Conservation (phyloP, 2,329 filamentous ascomycete genomes). For the Botrytis squamosa region DNA sequence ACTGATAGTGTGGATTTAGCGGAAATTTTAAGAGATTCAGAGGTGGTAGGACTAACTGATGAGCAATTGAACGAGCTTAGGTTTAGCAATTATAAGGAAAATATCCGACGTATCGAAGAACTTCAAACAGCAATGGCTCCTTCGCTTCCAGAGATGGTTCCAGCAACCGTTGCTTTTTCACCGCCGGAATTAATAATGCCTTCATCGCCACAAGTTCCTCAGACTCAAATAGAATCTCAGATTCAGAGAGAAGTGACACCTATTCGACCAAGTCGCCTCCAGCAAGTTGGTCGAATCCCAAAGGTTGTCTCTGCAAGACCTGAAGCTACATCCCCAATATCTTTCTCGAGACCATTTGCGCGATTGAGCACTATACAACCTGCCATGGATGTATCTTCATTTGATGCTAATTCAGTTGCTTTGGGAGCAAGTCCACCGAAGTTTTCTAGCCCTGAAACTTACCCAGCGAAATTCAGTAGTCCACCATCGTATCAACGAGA, state of each 20-base stretch:
- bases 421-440: conserved; percentile 46
- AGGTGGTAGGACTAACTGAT: conserved; percentile 34
- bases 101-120: conserved; percentile 30
- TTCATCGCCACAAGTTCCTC: conserved; percentile 26
- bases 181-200: conserved; percentile 31
- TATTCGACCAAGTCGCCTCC: conserved; percentile 60
- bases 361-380: conserved; percentile 49
- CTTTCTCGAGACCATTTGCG: conserved; percentile 82
- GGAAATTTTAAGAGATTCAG: conserved; percentile 52
- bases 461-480: conserved; percentile 22
- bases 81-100: conserved; percentile 35
- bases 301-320: conserved; percentile 71
- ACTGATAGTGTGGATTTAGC: conserved; percentile 42
- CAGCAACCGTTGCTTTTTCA: conserved; percentile 24
- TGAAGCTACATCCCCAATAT: conserved; percentile 68
- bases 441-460: conserved; percentile 30
- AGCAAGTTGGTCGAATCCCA: conserved; percentile 83
- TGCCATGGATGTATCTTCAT: conserved; percentile 33
- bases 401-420: conserved; percentile 46
- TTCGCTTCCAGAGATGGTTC: conserved; percentile 19
- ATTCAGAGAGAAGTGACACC: conserved; percentile 28
- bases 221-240: conserved; percentile 30
- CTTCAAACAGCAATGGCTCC: conserved; percentile 24
- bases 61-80: conserved; percentile 37
- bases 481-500: conserved; percentile 45